These are phyloP conservation scores for Lecanicillium sp. DNA, from an alignment of 2,329 filamentous ascomycete species.

Conservation along the genomic window DNA sequence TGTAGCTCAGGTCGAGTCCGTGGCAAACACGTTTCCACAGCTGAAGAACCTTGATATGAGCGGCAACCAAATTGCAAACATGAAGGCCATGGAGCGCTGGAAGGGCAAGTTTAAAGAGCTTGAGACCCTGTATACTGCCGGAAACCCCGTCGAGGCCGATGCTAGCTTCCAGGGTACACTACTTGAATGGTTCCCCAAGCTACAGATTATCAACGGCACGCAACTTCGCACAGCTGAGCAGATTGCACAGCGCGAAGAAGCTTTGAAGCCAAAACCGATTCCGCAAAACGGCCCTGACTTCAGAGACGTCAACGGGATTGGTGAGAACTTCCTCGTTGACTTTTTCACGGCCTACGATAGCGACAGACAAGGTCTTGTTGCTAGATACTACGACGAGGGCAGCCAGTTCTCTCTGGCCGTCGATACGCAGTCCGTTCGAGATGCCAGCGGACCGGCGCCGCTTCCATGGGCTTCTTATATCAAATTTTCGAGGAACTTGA, in stretches of 20 bases:
- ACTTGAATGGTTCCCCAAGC: conserved; percentile 72
- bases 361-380: conserved; percentile 54
- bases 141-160: conserved; percentile 63
- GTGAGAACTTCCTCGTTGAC: conserved; percentile 64
- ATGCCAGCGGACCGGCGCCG: conserved; percentile 29
- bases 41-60: conserved; percentile 85
- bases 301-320: conserved; percentile 64
- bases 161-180: conserved; percentile 60
- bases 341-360: conserved; percentile 70
- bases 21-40: conserved; percentile 74
- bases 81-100: conserved; percentile 66
- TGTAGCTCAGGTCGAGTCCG: conserved; percentile 61
- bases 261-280: conserved; percentile 47
- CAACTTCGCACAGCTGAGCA: conserved; percentile 68
- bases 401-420: conserved; percentile 71
- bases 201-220: conserved; percentile 67
- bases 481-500: conserved; percentile 69
- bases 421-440: conserved; percentile 51
- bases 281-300: conserved; percentile 60
- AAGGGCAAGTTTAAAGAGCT: conserved; percentile 67
- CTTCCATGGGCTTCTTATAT: conserved; percentile 68
- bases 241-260: conserved; percentile 45
- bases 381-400: conserved; percentile 64
- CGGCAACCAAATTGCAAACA: conserved; percentile 65
- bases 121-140: conserved; percentile 70